Evolutionary conservation across 1,284 basidiomycete genomes (phyloP), one percentile per base, ranked within the genome.

Genomic region (Papiliotrema nemorosa): DNA sequence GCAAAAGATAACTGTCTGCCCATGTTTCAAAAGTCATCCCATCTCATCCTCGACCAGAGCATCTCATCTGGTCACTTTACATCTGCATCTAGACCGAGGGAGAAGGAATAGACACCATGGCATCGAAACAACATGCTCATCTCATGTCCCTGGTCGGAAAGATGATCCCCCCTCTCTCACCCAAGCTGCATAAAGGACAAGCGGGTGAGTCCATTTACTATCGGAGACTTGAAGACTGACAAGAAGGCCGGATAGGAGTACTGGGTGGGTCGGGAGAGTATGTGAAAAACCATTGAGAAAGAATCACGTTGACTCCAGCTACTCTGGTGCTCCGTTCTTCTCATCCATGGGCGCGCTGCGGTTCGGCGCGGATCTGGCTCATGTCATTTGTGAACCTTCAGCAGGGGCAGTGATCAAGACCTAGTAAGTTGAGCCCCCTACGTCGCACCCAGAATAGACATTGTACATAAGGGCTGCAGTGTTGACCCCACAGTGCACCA

Each of bases 271-370:
- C 88, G 26, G 79, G 86, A 56, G 94, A 97, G 90, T 92, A 60
- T 58, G 80, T 68, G 12, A 2, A 1, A n/a, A 7, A 27, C 26
- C 21, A 26, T 3, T 9, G 2, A 18, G 2, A 29, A 31, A 44
- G 7, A 5, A 26, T 24, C 29, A 16, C 31, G 14, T 43, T 53
- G 26, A 52, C 38, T 38, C 14, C 36, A 79, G 77, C 64, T 98
- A 97, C 73, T 90, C 92, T 0, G 96, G 94, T 16, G 94, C 94
- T 22, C 94, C 94, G 0, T 98, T 85, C 80, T 98, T 94, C 68
- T 86, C 90, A 3, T 83, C 88, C 24, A 89, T 94, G 64, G 86
- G 90, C 5, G 87, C 90, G 0, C 79, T 92, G 59, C 82, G 89
- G 57, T 80, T 92, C 66, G 94, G 93, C 27, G 88, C 87, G 46